Percentiles rank a stretch among this genome's conserved stretches.
These are phyloP conservation scores for Nakazawaea ambrosiae DNA, from an alignment of 805 yeast species.

Conservation along the genomic window DNA sequence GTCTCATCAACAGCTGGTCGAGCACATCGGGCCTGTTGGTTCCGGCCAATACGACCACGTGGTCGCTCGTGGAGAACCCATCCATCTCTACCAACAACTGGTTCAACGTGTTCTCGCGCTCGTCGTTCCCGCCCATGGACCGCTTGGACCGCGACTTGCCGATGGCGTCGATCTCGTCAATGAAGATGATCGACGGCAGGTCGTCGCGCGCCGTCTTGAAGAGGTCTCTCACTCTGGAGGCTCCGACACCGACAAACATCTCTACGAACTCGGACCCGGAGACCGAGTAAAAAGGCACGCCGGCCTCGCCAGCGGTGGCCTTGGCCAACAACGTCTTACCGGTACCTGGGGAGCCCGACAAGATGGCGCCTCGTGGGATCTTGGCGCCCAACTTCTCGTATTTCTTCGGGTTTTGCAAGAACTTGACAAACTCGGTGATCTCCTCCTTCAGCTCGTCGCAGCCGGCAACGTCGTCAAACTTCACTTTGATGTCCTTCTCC, in stretches of 20 bases:
- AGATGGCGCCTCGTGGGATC: constrained; percentile 91
- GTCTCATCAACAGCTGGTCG: constrained; percentile 86
- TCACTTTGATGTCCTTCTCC: constrained; percentile 74
- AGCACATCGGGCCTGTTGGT: constrained; percentile 89
- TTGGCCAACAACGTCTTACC: constrained; percentile 91
- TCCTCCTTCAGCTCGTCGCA: constrained; percentile 92
- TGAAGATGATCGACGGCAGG: constrained; percentile 87
- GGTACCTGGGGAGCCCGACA: constrained; percentile 96
- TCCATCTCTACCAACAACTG: constrained; percentile 94
- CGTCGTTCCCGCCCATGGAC: constrained; percentile 79
- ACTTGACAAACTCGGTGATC: constrained; percentile 91
- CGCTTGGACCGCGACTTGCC: constrained; percentile 76
- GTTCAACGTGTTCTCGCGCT: constrained; percentile 87
- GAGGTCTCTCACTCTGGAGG: constrained; percentile 87
- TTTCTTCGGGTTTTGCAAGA: constrained; percentile 76
- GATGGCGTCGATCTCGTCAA: constrained; percentile 94
- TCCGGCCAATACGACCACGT: constrained; percentile 91
- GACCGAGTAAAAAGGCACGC: constrained; percentile 86
- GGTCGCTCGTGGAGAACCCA: constrained; percentile 83
- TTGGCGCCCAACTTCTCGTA: constrained; percentile 88
- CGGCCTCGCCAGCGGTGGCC: constrained; percentile 97
- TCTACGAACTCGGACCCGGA: constrained; percentile 96
- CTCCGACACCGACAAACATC: constrained; percentile 97
- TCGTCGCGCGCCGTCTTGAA: constrained; percentile 84
- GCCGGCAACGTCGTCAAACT: constrained; percentile 89